Conservation (phyloP, 495 filamentous ascomycete genomes). For the Tricharina praecox region DNA sequence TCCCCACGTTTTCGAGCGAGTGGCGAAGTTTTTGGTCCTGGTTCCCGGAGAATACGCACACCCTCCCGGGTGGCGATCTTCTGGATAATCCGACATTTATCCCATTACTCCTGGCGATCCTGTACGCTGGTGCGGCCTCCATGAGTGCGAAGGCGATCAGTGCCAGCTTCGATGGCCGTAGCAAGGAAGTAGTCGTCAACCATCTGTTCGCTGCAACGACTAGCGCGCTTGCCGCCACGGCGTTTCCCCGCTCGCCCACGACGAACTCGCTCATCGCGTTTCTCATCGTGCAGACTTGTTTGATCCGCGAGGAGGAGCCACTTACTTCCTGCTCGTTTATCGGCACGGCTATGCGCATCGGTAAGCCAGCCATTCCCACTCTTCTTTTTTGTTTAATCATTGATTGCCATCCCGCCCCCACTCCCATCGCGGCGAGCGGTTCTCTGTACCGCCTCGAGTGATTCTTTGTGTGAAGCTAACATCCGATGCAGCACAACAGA, state of each 20-base stretch:
- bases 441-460: neutral
- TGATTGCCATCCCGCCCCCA: too few relatives aligned
- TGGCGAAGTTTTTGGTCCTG: slow-evolving; percentile 20
- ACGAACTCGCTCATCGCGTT: slow-evolving; percentile 19
- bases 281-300: slow-evolving; percentile 21
- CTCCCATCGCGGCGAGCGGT: too few relatives aligned
- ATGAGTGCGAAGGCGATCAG: slow-evolving; percentile 11
- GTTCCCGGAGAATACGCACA: slow-evolving; percentile 12
- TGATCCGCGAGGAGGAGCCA: slow-evolving; percentile 23
- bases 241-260: slow-evolving; percentile 19
- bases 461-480: neutral
- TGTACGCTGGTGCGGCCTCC: slow-evolving; percentile 21
- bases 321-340: slow-evolving; percentile 22
- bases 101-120: slow-evolving; percentile 14
- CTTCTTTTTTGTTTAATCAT: too few relatives aligned
- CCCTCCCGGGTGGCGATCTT: slow-evolving; percentile 7
- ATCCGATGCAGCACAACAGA: slow-evolving; percentile 41
- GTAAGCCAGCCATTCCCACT: neutral
- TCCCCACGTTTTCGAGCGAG: slow-evolving; percentile 14
- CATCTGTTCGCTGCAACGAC: slow-evolving; percentile 17
- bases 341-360: slow-evolving; percentile 21
- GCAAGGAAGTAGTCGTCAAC: neutral
- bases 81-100: slow-evolving; percentile 18
- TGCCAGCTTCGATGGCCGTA: neutral
- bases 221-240: slow-evolving; percentile 11